phyloP scores from a whole-genome alignment of 371 early-diverging fungal genomes.

The Syncephalastrum sp. region DNA sequence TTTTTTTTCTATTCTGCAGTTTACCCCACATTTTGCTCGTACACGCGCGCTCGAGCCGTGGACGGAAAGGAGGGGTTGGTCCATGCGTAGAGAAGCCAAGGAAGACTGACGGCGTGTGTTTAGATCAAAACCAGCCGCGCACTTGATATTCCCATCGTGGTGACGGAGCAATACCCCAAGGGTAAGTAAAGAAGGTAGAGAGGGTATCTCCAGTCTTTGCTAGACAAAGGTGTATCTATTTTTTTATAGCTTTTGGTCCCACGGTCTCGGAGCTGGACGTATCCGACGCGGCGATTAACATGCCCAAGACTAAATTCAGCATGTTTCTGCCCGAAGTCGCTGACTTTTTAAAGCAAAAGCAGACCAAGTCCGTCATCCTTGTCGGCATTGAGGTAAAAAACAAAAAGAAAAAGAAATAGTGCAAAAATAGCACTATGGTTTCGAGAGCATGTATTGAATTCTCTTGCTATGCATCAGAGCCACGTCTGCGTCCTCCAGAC shows the following conservation, averaged over 20 bases:
- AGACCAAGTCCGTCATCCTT: conserved; percentile 74
- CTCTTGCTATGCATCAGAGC: conserved; percentile 42
- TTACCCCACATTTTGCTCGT: too few species aligned
- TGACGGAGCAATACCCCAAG: conserved; percentile 88
- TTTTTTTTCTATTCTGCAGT: not conserved
- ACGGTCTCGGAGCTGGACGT: conserved; percentile 82
- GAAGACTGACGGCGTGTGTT: too few species aligned
- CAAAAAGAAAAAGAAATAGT: too few species aligned
- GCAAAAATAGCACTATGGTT: too few species aligned
- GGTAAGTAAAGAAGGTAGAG: conserved; percentile 37
- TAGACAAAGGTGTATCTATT: conserved; percentile 40
- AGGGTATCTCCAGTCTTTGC: conserved; percentile 18
- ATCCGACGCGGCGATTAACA: conserved; percentile 49
- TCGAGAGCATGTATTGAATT: too few species aligned
- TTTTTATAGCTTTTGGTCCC: conserved; percentile 73
- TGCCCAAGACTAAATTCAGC: conserved; percentile 87
- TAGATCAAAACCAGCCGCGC: conserved; percentile 66
- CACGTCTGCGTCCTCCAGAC: conserved; percentile 96
- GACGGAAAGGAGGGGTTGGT: too few species aligned
- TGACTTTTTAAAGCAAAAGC: conserved; percentile 51
- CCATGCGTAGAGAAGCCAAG: too few species aligned
- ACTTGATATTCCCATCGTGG: conserved; percentile 81
- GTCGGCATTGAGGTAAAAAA: conserved; percentile 85
- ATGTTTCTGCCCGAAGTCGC: conserved; percentile 79
- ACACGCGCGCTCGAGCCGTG: too few species aligned